Base-by-base conservation (phyloP, 108 stramenopile genomes). In the Aurantiochytrium sp. region DNA sequence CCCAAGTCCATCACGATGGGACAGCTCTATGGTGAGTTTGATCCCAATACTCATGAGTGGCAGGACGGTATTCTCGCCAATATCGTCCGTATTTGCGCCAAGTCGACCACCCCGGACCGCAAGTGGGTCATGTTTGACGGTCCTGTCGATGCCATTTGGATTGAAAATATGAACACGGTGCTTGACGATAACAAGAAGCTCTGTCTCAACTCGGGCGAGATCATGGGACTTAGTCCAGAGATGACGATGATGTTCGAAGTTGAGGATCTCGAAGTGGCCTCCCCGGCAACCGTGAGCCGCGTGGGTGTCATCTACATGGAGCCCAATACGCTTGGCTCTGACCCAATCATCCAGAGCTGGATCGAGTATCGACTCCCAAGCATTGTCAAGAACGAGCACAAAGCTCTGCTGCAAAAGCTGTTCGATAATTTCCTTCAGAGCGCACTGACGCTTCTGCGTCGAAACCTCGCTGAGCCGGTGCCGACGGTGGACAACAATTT, bases 201-300 rank as follows among this genome's bases (percentile, higher is more conserved):
- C 16, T 95, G 95, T 87, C 44, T 95, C 35, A 93, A 92, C 43
- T 92, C 91, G 10, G 95, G 95, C 5, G 94, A 95, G 90, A 94
- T 94, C 21, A 95, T 95, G 87, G 60, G 88, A 5, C 72, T 95
- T 3, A 90, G 89, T 35, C 92, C 94, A 23, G 87, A 92, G 73
- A 94, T 95, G 95, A 93, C 92, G 19, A 95, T 95, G 95, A 93
- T 95, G 89, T 95, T 95, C 76, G 95, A 95, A 89, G 91, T 92
- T 2, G 93, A 94, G 58, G 95, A 94, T 44, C 92, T 94, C 6
- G 92, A 91, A 14, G 93, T 91, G 2, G 95, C 95, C 44, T 91
- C 90, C 0, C 95, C 95, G 12, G 95, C 95, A 12, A 95, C 95
- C 4, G 95, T 95, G 29, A 88, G 87, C 23, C 87, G 95, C 25